Base-by-base conservation (phyloP, 129 eudicot species). In the Ambrosia artemisiifolia region DNA sequence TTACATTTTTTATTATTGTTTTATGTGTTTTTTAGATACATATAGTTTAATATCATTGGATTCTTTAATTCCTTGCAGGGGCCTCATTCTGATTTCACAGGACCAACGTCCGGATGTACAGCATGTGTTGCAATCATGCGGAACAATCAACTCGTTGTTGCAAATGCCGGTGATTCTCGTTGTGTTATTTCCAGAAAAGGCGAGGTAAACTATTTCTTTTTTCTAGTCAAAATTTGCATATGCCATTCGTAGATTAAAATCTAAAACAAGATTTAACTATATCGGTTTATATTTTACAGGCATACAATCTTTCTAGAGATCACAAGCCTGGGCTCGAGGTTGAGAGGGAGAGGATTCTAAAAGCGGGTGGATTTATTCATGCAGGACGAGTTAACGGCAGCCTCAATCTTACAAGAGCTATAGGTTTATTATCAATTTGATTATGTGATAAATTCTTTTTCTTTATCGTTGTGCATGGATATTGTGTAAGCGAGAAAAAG, bases 81-180 rank as follows among this genome's bases (percentile, higher is more conserved):
- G 34, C 99, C 97, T 57, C 97, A 95, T 72, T 95, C 99, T 61
- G 97, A 95, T 83, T 95, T 95, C 79, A 63, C 96, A 16, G 99
- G 99, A 69, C 99, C 99, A 11, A 95, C 97, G 46, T 95, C 97
- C 65, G 99, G 99, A 53, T 67, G 99, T 72, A 95, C 99, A 40
- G 88, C 99, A 36, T 90, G 97, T 86, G 97, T 91, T 70, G 97
- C 97, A 0, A 67, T 95, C 51, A 60, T 95, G 62, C 91, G 91
- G 79, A 83, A 75, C 68, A 88, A 84, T 76, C 91, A 90, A 81
- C 84, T 90, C 6, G 24, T 85, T 84, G 97, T 95, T 16, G 97
- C 99, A 33, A 95, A 95, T 86, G 96, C 97, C 49, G 97, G 99
- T 30, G 97, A 95, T 75, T 91, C 97, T 46, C 99, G 97, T 36